These are phyloP conservation scores for Dillenia turbinata DNA, from an alignment of 164 flowering plant species.

Conservation along the genomic window DNA sequence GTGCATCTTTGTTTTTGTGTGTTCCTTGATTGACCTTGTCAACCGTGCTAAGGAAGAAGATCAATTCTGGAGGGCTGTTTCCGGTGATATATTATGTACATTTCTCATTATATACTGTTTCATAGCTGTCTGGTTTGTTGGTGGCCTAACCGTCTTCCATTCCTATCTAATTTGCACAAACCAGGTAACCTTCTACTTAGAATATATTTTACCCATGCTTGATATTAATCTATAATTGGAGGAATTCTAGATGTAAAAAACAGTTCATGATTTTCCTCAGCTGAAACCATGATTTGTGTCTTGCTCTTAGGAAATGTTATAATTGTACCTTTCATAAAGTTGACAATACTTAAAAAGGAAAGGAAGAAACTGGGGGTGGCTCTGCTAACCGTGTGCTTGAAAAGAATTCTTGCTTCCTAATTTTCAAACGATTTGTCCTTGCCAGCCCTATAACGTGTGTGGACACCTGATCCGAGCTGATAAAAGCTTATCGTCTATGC, in stretches of 20 bases:
- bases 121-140: slow-evolving; percentile 89
- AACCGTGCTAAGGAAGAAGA: slow-evolving; percentile 9
- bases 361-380: too few species aligned
- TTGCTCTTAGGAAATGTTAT: too few species aligned
- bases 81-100: slow-evolving; percentile 45
- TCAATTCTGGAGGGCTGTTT: slow-evolving; percentile 36
- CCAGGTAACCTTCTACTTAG: slow-evolving; percentile 51
- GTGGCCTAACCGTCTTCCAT: slow-evolving; percentile 88
- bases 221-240: background rate
- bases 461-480: too few species aligned
- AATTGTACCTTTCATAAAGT: background rate
- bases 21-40: slow-evolving; percentile 56
- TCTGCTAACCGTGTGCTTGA: too few species aligned
- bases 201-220: background rate
- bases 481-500: too few species aligned
- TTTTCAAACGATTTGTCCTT: too few species aligned
- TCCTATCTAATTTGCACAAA: slow-evolving; percentile 79
- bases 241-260: background rate
- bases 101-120: slow-evolving; percentile 80
- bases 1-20: slow-evolving; percentile 65
- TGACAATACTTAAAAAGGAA: background rate
- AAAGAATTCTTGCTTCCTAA: too few species aligned
- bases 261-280: background rate
- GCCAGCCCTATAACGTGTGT: too few species aligned
- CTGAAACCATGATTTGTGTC: background rate